Evolutionary conservation across 2,329 filamentous ascomycete genomes (phyloP).

Genomic region (Setomelanomma holmii): DNA sequence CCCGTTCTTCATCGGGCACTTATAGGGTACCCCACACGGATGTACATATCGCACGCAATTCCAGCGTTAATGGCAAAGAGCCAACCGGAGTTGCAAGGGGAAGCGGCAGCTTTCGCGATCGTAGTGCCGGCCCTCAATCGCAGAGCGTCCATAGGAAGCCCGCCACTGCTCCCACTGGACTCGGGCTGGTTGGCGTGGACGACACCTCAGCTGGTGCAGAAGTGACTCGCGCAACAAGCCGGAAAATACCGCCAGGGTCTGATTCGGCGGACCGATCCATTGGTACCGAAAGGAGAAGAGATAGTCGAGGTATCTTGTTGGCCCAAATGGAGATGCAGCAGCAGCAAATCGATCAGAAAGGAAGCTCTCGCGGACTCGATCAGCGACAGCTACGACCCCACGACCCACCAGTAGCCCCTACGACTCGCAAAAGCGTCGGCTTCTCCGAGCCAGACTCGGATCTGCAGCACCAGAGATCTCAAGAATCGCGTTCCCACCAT

Average conservation of each 20-base stretch:
- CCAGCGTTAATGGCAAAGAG: slow-evolving; percentile 43
- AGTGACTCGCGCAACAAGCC: slow-evolving; percentile 47
- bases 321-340: slow-evolving; percentile 49
- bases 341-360: slow-evolving; percentile 46
- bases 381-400: slow-evolving; percentile 38
- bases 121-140: slow-evolving; percentile 24
- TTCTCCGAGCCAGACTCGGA: slow-evolving; percentile 43
- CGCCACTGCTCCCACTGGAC: slow-evolving; percentile 30
- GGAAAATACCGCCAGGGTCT: slow-evolving; percentile 27
- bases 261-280: slow-evolving; percentile 14
- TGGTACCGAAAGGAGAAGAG: slow-evolving; percentile 28
- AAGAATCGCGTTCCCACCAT: slow-evolving; percentile 36
- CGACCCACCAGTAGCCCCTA: slow-evolving; percentile 36
- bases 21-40: slow-evolving; percentile 26
- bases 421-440: slow-evolving; percentile 50
- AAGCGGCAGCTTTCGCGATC: slow-evolving; percentile 41
- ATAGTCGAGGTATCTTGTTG: slow-evolving; percentile 44
- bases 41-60: slow-evolving; percentile 22
- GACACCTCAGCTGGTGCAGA: slow-evolving; percentile 33
- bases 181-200: slow-evolving; percentile 42
- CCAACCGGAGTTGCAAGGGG: slow-evolving; percentile 34
- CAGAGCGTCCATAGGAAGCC: slow-evolving; percentile 34
- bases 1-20: slow-evolving; percentile 13
- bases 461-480: slow-evolving; percentile 23
- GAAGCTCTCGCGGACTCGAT: slow-evolving; percentile 41